These are phyloP conservation scores for Allantophomopsis lycopodina DNA, from an alignment of 2,329 filamentous ascomycete genomes.

Conservation along the genomic window DNA sequence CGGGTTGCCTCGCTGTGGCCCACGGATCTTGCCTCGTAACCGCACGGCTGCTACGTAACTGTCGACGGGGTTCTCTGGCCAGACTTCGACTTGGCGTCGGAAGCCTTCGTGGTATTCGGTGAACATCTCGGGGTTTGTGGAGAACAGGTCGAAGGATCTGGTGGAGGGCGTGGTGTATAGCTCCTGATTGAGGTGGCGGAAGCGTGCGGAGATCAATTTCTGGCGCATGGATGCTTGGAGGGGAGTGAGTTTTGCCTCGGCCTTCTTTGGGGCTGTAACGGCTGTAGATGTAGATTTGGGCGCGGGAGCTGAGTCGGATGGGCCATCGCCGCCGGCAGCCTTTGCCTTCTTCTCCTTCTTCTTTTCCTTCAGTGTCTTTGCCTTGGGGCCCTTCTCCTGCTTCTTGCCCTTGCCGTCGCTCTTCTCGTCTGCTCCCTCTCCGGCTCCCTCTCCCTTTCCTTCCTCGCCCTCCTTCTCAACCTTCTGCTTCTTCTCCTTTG, in stretches of 20 bases:
- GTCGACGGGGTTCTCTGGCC: slow-evolving; percentile 94
- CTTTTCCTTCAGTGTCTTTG: slow-evolving; percentile 21
- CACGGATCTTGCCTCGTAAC: background rate
- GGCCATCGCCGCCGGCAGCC: slow-evolving; percentile 5
- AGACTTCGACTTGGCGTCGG: slow-evolving; percentile 85
- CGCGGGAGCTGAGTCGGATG: slow-evolving; percentile 2
- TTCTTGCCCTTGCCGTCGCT: slow-evolving; percentile 2
- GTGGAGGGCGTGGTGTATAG: slow-evolving; percentile 85
- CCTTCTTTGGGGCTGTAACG: slow-evolving; percentile 20
- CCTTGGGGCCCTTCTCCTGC: slow-evolving; percentile 13
- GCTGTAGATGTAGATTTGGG: slow-evolving; percentile 22
- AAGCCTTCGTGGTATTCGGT: slow-evolving; percentile 94
- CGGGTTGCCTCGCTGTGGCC: slow-evolving; percentile 41
- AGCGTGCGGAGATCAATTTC: slow-evolving; percentile 88
- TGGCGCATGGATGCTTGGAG: slow-evolving; percentile 89
- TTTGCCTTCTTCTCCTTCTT: slow-evolving; percentile 19
- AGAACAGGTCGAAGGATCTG: slow-evolving; percentile 73
- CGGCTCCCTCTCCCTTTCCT: slow-evolving; percentile 6
- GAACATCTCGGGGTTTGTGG: slow-evolving; percentile 82
- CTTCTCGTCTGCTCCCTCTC: slow-evolving; percentile 14
- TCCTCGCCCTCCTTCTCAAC: slow-evolving; percentile 7
- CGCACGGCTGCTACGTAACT: slow-evolving; percentile 65
- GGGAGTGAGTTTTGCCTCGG: slow-evolving; percentile 60
- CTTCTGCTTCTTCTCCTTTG: slow-evolving; percentile 13
- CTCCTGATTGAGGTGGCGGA: slow-evolving; percentile 93